A percentile compares a stretch with the other conserved stretches of the same genome.
phyloP scores from a whole-genome alignment of 306 rosid species.

The Mimosa bimucronata region DNA sequence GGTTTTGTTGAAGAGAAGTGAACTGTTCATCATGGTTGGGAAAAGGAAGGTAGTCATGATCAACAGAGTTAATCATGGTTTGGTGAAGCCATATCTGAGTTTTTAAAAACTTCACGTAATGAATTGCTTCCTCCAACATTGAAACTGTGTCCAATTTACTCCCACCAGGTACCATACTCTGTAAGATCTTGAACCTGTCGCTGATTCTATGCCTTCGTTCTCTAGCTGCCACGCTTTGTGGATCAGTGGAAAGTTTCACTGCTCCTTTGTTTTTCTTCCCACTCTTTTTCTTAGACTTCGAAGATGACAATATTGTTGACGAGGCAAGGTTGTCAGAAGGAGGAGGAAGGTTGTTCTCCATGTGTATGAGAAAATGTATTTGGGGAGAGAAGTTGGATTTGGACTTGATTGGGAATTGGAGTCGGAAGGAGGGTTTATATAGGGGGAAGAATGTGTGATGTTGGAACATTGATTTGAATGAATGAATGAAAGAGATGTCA shows the following conservation, averaged over 20 bases:
- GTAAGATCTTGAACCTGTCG: conserved; percentile 85
- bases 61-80: conserved; percentile 59
- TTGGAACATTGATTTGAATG: conserved; percentile 39
- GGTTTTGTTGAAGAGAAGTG: conserved; percentile 27
- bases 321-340: conserved; percentile 31
- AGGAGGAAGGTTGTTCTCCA: conserved; percentile 47
- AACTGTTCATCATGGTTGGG: conserved; percentile 10
- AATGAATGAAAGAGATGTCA: conserved; percentile 44
- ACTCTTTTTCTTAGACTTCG: conserved; percentile 40
- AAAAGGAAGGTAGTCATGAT: conserved; percentile 16
- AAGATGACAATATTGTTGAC: conserved; percentile 39
- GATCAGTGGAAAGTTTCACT: conserved; percentile 84
- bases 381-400: conserved; percentile 5
- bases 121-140: conserved; percentile 86
- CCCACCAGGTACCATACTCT: conserved; percentile 92
- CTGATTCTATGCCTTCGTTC: conserved; percentile 90
- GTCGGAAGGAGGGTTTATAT: conserved; percentile 27
- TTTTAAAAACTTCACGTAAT: conserved; percentile 83
- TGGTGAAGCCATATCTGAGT: conserved; percentile 86
- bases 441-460: conserved; percentile 27
- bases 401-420: neutral
- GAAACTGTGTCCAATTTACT: conserved; percentile 90
- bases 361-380: conserved; percentile 17
- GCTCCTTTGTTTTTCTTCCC: conserved; percentile 41
- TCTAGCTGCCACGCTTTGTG: conserved; percentile 93